Evolutionary conservation across 495 filamentous ascomycete species (phyloP), one percentile per base, ranked within the genome.

Genomic region (Aspergillus cavernicola): DNA sequence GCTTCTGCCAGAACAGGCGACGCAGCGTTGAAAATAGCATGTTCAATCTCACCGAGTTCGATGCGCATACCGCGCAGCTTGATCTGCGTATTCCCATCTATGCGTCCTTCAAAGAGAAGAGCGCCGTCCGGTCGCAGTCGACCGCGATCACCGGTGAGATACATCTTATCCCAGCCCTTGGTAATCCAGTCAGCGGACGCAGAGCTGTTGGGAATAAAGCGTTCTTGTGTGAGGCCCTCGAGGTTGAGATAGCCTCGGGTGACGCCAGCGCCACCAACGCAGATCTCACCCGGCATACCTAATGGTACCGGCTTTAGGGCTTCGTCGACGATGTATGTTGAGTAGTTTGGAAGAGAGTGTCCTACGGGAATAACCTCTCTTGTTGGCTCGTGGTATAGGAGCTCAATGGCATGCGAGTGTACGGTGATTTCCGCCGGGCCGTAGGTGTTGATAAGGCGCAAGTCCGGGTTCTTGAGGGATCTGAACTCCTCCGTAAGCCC

Each of bases 61-160:
- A 81, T 71, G 0, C 80, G 77, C 1, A 77, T 8, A 0, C 81
- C 81, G 3, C 70, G 63, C 0, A 84, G 36, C 53, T 83, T 82
- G 45, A 81, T 56, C 52, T 77, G 71, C 0, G 61, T 71, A 49
- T 73, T 69, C 12, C 69, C 70, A 1, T 55, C 67, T 3, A 73
- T 65, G 0, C 74, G 61, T 1, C 70, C 67, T 2, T 56, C 4
- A 15, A 63, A 50, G 1, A 63, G 31, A 13, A 78, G 33, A 0
- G 58, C 13, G 2, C 74, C 72, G 50, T 74, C 67, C 0, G 12
- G 13, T 0, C 9, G 39, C n/a, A 67, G 24, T 1, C 40, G 3
- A 0, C 64, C 65, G 5, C 31, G 26, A 44, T 69, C 66, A 6
- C 64, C 60, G 6, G 61, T 70, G 2, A 48, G 50, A 33, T 65